Conservation (phyloP, 2,329 filamentous ascomycete genomes). For the Thelonectria discophora region DNA sequence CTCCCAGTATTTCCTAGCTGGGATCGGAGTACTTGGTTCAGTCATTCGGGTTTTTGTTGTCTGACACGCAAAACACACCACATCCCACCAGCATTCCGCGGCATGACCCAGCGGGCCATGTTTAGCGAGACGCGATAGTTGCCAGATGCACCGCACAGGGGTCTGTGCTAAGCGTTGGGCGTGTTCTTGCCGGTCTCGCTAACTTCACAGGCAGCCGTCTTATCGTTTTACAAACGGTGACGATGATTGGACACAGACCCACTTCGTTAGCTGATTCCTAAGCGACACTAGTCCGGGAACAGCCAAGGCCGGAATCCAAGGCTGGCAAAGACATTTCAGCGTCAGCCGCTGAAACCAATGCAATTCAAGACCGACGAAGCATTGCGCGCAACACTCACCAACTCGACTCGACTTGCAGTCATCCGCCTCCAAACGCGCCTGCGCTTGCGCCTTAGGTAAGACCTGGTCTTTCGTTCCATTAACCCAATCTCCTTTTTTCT, state of each 20-base stretch:
- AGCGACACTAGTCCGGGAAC: constrained; percentile 43
- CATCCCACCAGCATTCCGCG: constrained; percentile 6
- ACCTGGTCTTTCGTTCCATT: constrained; percentile 38
- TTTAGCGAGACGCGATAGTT: constrained; percentile 8
- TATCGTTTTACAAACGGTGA: constrained; percentile 18
- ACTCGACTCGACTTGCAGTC: constrained; percentile 36
- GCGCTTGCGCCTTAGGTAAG: constrained; percentile 46
- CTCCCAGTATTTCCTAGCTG: not conserved
- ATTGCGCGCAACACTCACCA: constrained; percentile 28
- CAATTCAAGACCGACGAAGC: constrained; percentile 41
- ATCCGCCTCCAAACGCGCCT: constrained; percentile 39
- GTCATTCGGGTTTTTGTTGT: not conserved
- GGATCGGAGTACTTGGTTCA: not conserved
- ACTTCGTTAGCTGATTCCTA: constrained; percentile 30
- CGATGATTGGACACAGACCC: constrained; percentile 39
- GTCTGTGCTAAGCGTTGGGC: constrained; percentile 3
- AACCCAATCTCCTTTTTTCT: constrained; percentile 31
- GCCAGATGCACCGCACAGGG: not conserved
- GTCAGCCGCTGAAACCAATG: constrained; percentile 44
- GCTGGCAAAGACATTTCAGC: constrained; percentile 42
- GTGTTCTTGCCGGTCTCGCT: not conserved
- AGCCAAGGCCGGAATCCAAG: constrained; percentile 41
- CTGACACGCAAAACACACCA: not conserved
- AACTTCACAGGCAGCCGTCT: not conserved
- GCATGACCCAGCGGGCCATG: constrained; percentile 8